Percentiles rank a stretch among this genome's conserved stretches.
phyloP scores from a whole-genome alignment of 129 eudicot genomes.

The Saposhnikovia divaricata region DNA sequence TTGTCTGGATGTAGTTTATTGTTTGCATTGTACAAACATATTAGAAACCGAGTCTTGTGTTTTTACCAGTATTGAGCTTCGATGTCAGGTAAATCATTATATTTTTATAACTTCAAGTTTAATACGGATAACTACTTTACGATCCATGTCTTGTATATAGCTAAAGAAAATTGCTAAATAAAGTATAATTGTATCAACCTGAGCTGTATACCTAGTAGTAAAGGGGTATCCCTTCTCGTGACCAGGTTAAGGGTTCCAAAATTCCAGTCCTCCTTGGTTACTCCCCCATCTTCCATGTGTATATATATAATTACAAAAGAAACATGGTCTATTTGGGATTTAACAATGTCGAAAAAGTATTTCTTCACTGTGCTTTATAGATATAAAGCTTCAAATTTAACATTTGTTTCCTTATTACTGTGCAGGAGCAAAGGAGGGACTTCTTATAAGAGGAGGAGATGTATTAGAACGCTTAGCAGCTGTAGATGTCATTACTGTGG shows the following conservation, averaged over 20 bases:
- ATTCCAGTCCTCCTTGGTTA: not conserved
- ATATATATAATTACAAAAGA: not conserved
- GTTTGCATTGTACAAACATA: not conserved
- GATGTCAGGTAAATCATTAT: no score
- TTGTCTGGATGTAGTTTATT: not conserved
- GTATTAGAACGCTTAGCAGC: conserved; percentile 88
- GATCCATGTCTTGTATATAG: not conserved
- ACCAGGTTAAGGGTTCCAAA: not conserved
- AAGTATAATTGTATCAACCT: not conserved
- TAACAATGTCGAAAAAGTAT: not conserved
- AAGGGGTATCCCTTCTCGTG: not conserved
- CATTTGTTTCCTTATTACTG: conserved; percentile 9
- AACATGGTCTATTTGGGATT: not conserved
- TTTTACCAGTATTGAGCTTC: not conserved
- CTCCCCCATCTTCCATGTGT: not conserved
- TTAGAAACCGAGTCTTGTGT: not conserved
- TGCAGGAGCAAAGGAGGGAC: conserved; percentile 93
- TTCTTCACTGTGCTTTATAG: not conserved
- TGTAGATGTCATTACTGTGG: conserved; percentile 60
- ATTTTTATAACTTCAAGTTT: not conserved
- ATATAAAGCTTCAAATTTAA: not conserved
- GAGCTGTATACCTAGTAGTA: not conserved
- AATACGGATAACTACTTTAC: not conserved
- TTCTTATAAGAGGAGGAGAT: conserved; percentile 93
- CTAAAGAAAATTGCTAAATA: not conserved